A percentile compares a stretch with the other conserved stretches of the same genome.
phyloP scores from a whole-genome alignment of 768 basidiomycete species.

The Chalciporus piperatus region DNA sequence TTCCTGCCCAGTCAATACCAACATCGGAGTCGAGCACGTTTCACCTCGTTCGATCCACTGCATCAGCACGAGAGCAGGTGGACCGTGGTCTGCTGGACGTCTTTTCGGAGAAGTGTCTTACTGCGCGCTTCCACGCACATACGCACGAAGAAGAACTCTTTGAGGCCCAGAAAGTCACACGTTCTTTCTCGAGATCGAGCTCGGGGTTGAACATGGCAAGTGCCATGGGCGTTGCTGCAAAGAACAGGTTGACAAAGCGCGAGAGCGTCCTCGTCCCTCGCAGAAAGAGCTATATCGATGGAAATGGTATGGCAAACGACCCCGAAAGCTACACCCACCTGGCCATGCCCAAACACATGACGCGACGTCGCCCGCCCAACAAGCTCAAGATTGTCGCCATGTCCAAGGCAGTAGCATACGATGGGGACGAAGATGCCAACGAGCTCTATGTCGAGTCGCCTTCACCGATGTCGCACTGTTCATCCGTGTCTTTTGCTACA shows the following conservation, averaged over 20 bases:
- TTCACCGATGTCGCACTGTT: conserved; percentile 41
- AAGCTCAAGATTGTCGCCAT: conserved; percentile 29
- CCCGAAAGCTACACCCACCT: conserved; percentile 10
- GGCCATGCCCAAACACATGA: conserved; percentile 9
- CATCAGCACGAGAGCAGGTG: conserved; percentile 62
- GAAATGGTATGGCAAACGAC: conserved; percentile 14
- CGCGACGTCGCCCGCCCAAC: conserved; percentile 24
- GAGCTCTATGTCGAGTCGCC: conserved; percentile 30
- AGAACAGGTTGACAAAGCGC: conserved; percentile 56
- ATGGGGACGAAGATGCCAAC: conserved; percentile 23
- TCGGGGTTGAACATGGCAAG: conserved; percentile 61
- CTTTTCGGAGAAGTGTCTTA: conserved; percentile 68
- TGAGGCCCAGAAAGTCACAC: conserved; percentile 45
- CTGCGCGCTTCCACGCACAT: conserved; percentile 64
- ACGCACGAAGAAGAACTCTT: conserved; percentile 64
- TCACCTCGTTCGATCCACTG: conserved; percentile 65
- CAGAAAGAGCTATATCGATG: conserved; percentile 47
- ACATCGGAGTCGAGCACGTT: conserved; percentile 49
- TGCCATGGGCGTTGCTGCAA: conserved; percentile 52
- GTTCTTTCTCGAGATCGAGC: conserved; percentile 50
- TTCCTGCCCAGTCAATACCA: conserved; percentile 55
- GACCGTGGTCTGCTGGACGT: conserved; percentile 81
- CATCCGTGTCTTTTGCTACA: conserved; percentile 29
- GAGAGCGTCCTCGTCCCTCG: conserved; percentile 70
- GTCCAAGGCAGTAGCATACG: conserved; percentile 18